A percentile compares a stretch with the other conserved stretches of the same genome.
These are phyloP conservation scores for Moringa oleifera DNA, from an alignment of 345 rosid species.

Conservation along the genomic window DNA sequence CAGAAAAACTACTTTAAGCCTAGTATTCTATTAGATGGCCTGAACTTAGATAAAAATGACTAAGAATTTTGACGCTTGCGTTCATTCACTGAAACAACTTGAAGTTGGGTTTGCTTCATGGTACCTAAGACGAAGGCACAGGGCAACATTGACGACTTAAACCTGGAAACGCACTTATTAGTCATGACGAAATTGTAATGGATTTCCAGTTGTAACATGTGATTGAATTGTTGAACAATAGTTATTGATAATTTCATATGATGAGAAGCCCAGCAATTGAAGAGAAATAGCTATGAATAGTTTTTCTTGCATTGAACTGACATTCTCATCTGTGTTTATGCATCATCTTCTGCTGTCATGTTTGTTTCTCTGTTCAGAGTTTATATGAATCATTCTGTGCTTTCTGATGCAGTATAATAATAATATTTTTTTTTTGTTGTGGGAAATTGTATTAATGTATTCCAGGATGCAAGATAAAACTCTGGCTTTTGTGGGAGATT, in stretches of 20 bases:
- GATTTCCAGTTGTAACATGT: background rate
- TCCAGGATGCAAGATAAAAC: conserved; percentile 68
- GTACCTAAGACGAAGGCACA: too few relatives aligned
- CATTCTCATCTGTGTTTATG: conserved; percentile 2
- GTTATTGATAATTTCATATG: background rate
- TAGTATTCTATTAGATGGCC: too few relatives aligned
- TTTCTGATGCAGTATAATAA: background rate
- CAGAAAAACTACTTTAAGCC: background rate
- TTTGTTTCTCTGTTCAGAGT: conserved; percentile 13
- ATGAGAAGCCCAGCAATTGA: background rate
- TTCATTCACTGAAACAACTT: background rate
- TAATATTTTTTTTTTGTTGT: background rate
- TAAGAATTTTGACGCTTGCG: background rate
- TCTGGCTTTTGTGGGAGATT: conserved; percentile 85
- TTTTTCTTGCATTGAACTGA: background rate
- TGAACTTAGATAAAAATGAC: background rate
- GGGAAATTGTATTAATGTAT: conserved; percentile 15
- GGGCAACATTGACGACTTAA: background rate
- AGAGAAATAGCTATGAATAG: background rate
- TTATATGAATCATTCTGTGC: conserved; percentile 1
- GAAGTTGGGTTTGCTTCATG: background rate
- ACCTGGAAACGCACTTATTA: background rate
- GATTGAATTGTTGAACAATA: background rate
- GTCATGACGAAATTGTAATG: background rate
- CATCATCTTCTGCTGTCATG: background rate